Conservation (phyloP, 1,284 basidiomycete species). For the Xanthoconium separans region DNA sequence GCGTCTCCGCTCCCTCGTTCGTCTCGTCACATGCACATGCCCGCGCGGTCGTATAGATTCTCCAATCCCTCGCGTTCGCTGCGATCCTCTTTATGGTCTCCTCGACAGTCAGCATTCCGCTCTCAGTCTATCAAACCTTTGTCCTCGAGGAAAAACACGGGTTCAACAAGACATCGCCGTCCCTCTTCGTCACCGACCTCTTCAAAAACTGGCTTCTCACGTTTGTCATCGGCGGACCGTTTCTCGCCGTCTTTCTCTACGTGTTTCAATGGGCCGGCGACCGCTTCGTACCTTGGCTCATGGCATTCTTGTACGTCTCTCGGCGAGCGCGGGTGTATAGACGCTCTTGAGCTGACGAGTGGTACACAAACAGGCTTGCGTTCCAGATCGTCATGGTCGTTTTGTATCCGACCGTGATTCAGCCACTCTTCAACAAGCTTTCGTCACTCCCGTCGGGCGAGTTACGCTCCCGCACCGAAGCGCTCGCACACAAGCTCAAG, state of each 20-base stretch:
- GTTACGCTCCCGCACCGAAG: conserved; percentile 72
- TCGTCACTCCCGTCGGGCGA: conserved; percentile 80
- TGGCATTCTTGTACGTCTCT: conserved; percentile 69
- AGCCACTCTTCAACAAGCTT: conserved; percentile 96
- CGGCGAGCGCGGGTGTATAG: background rate
- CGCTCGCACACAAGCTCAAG: conserved; percentile 73
- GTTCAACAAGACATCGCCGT: conserved; percentile 91
- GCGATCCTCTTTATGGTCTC: conserved; percentile 68
- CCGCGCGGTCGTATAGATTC: conserved; percentile 48
- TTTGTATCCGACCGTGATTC: conserved; percentile 88
- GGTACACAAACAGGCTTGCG: conserved; percentile 49
- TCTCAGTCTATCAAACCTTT: conserved; percentile 86
- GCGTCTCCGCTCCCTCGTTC: background rate
- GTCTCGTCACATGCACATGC: too few species aligned
- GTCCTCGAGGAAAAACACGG: conserved; percentile 94
- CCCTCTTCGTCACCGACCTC: conserved; percentile 75
- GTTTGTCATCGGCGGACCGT: conserved; percentile 80
- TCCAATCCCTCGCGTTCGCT: conserved; percentile 81
- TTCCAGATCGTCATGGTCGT: conserved; percentile 88
- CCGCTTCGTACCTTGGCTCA: conserved; percentile 85
- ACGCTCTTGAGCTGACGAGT: background rate
- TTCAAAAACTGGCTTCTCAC: conserved; percentile 80
- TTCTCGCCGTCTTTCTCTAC: conserved; percentile 84
- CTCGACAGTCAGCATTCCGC: conserved; percentile 68
- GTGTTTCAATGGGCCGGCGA: conserved; percentile 94